Base-by-base conservation (phyloP, 441 rosid genomes). In the Croton laevigatus region DNA sequence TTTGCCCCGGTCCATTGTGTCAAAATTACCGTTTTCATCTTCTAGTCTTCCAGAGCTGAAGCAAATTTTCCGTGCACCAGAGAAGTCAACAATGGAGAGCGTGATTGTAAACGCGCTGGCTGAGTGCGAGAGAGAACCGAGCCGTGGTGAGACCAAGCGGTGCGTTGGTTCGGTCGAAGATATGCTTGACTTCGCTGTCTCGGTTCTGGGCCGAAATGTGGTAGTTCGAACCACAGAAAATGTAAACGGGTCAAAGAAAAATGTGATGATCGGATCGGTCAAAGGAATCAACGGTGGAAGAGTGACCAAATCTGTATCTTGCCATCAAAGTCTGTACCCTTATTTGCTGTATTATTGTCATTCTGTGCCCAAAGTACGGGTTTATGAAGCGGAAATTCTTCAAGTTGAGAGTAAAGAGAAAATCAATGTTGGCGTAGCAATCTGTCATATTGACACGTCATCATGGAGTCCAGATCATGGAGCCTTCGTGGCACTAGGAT, bases 401-500 rank as follows among this genome's bases (percentile, higher is more conserved):
- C 92, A 91, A 34, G 72, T 75, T 19, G 79, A 69, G 38, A 79
- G 70, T 14, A 80, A 79, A 72, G 68, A 52, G 19, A 83, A 75
- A 85, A 84, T 95, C 27, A 95, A 95, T 74, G 85, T 71, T 6
- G 98, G 97, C 0, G 81, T 89, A 22, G 98, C 98, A 73, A 85
- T 95, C 76, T 95, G 99, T 81, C 99, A 95, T 74, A 20, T 95
- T 19, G 98, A 95, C 83, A 95, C 99, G 38, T 91, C 99, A 10
- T 77, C 82, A 0, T 95, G 99, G 99, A 83, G 98, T 69, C 59
- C 90, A 8, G 80, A 64, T 5, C 99, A 95, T 9, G 96, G 96
- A 11, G 97, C 99, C 1, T 95, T 95, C 68, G 40, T 84, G 68
- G 88, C 97, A 12, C 76, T 95, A 20, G 97, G 98, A 13, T 85